phyloP scores from a whole-genome alignment of 768 basidiomycete species.

The Rhizopogon rudus region DNA sequence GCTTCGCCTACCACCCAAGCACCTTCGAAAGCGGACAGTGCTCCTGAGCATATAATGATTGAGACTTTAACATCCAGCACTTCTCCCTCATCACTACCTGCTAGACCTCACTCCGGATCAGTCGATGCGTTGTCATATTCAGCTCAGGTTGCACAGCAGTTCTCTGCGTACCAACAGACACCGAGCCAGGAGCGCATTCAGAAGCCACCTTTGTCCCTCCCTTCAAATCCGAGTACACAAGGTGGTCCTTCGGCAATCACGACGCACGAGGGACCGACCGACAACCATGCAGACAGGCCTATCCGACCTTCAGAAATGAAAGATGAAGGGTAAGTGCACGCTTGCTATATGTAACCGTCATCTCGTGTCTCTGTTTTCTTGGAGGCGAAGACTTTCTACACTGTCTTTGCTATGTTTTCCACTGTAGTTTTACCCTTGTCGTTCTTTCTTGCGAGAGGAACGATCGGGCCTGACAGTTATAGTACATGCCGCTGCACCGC shows the following conservation, averaged over 20 bases:
- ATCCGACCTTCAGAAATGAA: constrained; percentile 72
- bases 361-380: constrained; percentile 8
- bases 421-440: constrained; percentile 4
- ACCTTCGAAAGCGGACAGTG: constrained; percentile 14
- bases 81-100: constrained; percentile 15
- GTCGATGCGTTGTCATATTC: constrained; percentile 44
- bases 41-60: constrained; percentile 17
- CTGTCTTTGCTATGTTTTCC: constrained; percentile 11
- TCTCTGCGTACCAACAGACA: constrained; percentile 58
- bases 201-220: constrained; percentile 23
- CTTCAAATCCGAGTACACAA: constrained; percentile 16
- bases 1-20: constrained; percentile 22
- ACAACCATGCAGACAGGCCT: constrained; percentile 40
- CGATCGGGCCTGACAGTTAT: constrained; percentile 13
- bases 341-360: constrained; percentile 9
- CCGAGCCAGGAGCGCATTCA: constrained; percentile 61
- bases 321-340: constrained; percentile 71
- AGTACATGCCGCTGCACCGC: constrained; percentile 12
- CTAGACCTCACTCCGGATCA: constrained; percentile 22
- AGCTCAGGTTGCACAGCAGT: constrained; percentile 62
- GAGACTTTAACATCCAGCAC: constrained; percentile 13
- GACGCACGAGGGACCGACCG: constrained; percentile 30
- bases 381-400: constrained; percentile 4
- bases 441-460: constrained; percentile 13
- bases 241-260: constrained; percentile 26